A percentile compares a stretch with the other conserved stretches of the same genome.
Conservation (phyloP, 169 alveolate genomes). For the Cryptosporidium sp. region DNA sequence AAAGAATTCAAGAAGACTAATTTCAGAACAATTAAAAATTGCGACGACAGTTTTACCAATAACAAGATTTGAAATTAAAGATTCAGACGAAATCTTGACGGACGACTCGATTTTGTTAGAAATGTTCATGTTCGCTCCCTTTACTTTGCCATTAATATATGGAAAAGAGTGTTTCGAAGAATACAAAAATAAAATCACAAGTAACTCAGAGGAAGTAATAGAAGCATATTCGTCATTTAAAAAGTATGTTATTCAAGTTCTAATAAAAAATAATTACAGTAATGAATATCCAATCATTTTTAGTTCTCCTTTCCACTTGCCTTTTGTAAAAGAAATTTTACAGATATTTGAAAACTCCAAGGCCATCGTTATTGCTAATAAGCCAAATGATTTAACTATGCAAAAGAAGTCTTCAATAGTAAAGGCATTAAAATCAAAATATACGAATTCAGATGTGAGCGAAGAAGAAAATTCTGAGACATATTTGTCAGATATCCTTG, state of each 20-base stretch:
- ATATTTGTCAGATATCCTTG: background rate
- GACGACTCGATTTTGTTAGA: constrained; percentile 42
- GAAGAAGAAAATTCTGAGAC: background rate
- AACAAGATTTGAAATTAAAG: background rate
- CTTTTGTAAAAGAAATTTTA: constrained; percentile 31
- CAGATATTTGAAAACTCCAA: constrained; percentile 17
- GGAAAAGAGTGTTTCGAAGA: constrained; percentile 1
- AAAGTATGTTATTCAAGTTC: background rate
- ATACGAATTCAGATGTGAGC: background rate
- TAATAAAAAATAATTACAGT: constrained; percentile 1
- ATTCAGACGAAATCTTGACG: background rate
- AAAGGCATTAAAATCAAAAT: background rate
- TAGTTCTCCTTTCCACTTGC: constrained; percentile 53
- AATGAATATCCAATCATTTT: constrained; percentile 17
- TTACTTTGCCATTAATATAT: constrained; percentile 11
- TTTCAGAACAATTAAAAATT: constrained; percentile 3
- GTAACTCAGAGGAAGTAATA: background rate
- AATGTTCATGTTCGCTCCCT: constrained; percentile 39
- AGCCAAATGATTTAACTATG: background rate
- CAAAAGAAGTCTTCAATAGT: background rate
- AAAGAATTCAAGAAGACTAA: constrained; percentile 6
- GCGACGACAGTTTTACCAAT: background rate
- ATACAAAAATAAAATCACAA: constrained; percentile 1
- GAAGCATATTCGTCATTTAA: background rate
- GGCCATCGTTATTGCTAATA: constrained; percentile 3